Percentiles rank a stretch among this genome's conserved stretches.
phyloP scores from a whole-genome alignment of 164 flowering plant species.

The Kalanchoe fedtschenkoi region DNA sequence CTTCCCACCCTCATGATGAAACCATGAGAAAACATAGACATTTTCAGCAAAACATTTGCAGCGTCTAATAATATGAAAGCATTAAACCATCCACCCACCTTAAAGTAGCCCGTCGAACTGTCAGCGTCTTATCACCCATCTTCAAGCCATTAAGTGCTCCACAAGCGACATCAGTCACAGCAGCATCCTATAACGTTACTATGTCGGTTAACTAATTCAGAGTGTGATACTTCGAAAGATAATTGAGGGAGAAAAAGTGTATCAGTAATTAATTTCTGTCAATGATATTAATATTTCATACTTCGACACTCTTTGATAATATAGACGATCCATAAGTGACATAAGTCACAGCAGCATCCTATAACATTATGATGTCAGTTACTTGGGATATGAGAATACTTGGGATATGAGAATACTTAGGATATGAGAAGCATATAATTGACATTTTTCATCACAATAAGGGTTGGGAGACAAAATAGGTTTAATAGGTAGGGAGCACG shows the following conservation, averaged over 20 bases:
- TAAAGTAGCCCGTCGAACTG: conserved; percentile 71
- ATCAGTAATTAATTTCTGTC: too few relatives aligned
- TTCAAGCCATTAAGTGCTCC: conserved; percentile 78
- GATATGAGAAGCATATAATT: too few relatives aligned
- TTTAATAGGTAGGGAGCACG: too few relatives aligned
- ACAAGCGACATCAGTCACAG: conserved; percentile 79
- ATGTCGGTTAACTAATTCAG: conserved; percentile 9
- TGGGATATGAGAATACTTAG: too few relatives aligned
- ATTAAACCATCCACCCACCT: too few relatives aligned
- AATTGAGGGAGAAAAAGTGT: background rate
- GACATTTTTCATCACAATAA: too few relatives aligned
- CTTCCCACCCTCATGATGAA: too few relatives aligned
- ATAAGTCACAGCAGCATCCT: conserved; percentile 79
- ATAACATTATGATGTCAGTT: conserved; percentile 15
- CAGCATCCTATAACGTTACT: conserved; percentile 43
- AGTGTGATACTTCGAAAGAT: conserved; percentile 2
- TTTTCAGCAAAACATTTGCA: background rate
- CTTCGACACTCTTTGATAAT: too few relatives aligned
- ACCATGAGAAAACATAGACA: background rate
- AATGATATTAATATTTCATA: too few relatives aligned
- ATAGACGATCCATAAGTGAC: conserved; percentile 72
- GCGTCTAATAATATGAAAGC: too few relatives aligned
- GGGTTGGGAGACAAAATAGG: too few relatives aligned
- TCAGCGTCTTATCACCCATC: conserved; percentile 82
- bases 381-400: too few relatives aligned